Conservation (phyloP, 108 stramenopile species). For the Cyclostephanos invisitatus region DNA sequence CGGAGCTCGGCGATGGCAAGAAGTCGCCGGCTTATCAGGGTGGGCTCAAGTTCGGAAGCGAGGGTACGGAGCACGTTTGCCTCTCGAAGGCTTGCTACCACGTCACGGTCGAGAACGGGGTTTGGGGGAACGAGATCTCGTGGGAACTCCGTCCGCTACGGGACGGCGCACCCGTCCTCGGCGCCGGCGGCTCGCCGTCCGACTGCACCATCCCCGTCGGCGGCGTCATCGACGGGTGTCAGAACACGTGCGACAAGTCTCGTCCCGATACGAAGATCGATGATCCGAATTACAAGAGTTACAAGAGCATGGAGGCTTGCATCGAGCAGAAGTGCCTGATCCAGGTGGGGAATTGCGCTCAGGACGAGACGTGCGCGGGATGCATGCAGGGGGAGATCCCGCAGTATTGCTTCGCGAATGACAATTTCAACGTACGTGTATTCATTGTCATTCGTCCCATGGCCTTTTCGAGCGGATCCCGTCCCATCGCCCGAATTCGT, state of each 20-base stretch:
- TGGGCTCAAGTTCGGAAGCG: constrained; percentile 64
- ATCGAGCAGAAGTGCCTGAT: constrained; percentile 79
- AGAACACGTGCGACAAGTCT: constrained; percentile 59
- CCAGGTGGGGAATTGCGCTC: constrained; percentile 71
- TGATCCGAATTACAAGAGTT: constrained; percentile 78
- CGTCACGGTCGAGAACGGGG: constrained; percentile 68
- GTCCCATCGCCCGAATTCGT: constrained; percentile 21
- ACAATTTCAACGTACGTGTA: constrained; percentile 37
- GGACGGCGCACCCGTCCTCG: constrained; percentile 61
- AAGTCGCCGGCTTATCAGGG: constrained; percentile 57
- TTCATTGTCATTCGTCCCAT: neutral
- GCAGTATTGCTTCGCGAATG: constrained; percentile 53
- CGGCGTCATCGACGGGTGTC: constrained; percentile 52
- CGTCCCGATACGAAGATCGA: constrained; percentile 60
- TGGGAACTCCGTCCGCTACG: constrained; percentile 78
- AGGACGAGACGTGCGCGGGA: constrained; percentile 54
- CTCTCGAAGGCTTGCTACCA: constrained; percentile 76
- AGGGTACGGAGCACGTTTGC: constrained; percentile 76
- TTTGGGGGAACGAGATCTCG: constrained; percentile 89
- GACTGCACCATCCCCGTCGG: constrained; percentile 49
- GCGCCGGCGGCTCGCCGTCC: constrained; percentile 73
- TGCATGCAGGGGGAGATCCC: constrained; percentile 62
- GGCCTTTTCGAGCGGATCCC: neutral
- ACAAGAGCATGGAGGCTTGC: constrained; percentile 76
- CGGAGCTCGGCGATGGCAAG: constrained; percentile 11